phyloP scores from a whole-genome alignment of 352 stramenopile species.

The Blastocystis sp. region DNA sequence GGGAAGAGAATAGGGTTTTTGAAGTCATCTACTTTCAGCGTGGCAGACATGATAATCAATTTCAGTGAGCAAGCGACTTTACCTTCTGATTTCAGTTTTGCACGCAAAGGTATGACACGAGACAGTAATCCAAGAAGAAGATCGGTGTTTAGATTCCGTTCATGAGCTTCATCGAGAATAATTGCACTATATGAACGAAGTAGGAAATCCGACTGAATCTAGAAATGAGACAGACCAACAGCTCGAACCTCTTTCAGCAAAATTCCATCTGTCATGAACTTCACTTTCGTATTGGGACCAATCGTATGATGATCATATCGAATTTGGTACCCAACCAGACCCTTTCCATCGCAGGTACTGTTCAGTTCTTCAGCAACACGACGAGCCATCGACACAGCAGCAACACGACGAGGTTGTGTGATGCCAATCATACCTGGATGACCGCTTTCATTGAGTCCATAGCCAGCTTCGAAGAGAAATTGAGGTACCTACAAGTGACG shows the following conservation, averaged over 20 bases:
- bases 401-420: conserved; percentile 93
- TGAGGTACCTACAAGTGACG: conserved; percentile 77
- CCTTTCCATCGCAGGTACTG: conserved; percentile 71
- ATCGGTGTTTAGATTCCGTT: conserved; percentile 87
- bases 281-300: conserved; percentile 80
- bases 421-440: conserved; percentile 77
- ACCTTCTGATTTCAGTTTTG: conserved; percentile 74
- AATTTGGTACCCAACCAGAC: conserved; percentile 89
- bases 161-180: conserved; percentile 88
- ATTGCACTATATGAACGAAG: conserved; percentile 69
- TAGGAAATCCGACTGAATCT: conserved; percentile 66
- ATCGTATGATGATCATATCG: conserved; percentile 90
- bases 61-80: conserved; percentile 68
- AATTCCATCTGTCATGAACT: conserved; percentile 99
- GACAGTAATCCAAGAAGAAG: conserved; percentile 91
- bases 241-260: conserved; percentile 86
- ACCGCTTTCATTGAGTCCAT: conserved; percentile 66
- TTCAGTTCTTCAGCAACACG: conserved; percentile 94
- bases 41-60: conserved; percentile 95
- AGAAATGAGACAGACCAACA: not conserved
- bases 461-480: conserved; percentile 92
- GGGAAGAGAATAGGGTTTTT: conserved; percentile 88
- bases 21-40: conserved; percentile 91
- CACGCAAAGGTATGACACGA: conserved; percentile 82
- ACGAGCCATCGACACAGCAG: conserved; percentile 92